phyloP scores from a whole-genome alignment of 2,329 filamentous ascomycete genomes.

The Epicoccum sorghinum region DNA sequence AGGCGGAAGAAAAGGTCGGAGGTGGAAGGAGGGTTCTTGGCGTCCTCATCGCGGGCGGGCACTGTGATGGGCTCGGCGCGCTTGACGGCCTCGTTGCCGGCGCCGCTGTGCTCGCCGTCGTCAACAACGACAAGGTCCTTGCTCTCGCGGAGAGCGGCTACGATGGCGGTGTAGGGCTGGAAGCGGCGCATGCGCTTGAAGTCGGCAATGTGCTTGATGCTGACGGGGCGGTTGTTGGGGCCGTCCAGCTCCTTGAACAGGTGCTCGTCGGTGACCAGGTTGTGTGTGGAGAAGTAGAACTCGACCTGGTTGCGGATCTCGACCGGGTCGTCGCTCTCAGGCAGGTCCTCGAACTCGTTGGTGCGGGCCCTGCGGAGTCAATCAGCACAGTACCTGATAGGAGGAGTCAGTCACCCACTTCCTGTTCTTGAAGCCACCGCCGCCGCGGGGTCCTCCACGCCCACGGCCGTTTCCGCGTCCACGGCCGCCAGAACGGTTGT shows the following conservation, averaged over 20 bases:
- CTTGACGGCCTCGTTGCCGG: conserved; percentile 56
- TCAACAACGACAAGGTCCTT: conserved; percentile 75
- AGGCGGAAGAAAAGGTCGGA: conserved; percentile 55
- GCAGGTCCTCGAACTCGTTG: conserved; percentile 55
- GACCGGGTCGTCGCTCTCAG: conserved; percentile 76
- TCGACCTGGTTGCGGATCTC: conserved; percentile 92
- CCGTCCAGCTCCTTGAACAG: conserved; percentile 81
- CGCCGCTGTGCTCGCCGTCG: conserved; percentile 64
- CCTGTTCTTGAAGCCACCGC: conserved; percentile 24
- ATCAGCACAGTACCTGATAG: too few species aligned
- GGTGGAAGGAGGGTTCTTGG: conserved; percentile 26
- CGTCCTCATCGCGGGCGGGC: conserved; percentile 41
- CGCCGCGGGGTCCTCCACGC: conserved; percentile 20
- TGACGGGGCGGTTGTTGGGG: conserved; percentile 78
- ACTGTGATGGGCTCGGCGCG: conserved; percentile 71
- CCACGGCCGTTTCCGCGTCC: conserved; percentile 17
- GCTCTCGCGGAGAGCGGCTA: conserved; percentile 82
- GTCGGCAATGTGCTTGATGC: conserved; percentile 75
- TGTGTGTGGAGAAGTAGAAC: conserved; percentile 94
- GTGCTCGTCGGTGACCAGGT: conserved; percentile 87
- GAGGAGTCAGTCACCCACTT: too few species aligned
- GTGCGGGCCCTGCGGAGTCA: conserved; percentile 24
- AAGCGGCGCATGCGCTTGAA: conserved; percentile 98
- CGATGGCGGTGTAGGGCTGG: conserved; percentile 82
- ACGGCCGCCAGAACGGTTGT: conserved; percentile 5